These are phyloP conservation scores for Daldinia caldariorum DNA, from an alignment of 495 filamentous ascomycete genomes.

Conservation along the genomic window DNA sequence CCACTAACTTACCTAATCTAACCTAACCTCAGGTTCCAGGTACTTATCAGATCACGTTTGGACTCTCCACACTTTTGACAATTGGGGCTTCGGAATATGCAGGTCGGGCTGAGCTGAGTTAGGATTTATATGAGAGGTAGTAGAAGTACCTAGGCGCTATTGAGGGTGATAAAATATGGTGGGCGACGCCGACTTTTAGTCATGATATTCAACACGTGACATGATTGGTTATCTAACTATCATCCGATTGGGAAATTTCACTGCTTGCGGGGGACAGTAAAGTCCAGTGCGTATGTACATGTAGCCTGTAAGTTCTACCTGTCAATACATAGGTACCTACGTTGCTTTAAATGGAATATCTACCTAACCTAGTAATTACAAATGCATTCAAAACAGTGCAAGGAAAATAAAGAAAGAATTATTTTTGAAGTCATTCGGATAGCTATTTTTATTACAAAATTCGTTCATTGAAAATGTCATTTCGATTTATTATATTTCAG, in stretches of 20 bases:
- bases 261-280: conserved; percentile 22
- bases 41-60: conserved; percentile 18
- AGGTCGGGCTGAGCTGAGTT: conserved; percentile 17
- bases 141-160: too few relatives aligned
- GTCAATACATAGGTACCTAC: neutral
- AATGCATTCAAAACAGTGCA: neutral
- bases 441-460: neutral
- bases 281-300: too few relatives aligned
- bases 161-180: too few relatives aligned
- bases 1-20: conserved; percentile 9
- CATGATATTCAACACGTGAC: conserved; percentile 6
- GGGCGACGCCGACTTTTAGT: neutral
- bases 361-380: neutral
- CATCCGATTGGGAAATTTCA: conserved; percentile 29
- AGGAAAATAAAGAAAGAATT: neutral
- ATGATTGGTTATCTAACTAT: conserved; percentile 3
- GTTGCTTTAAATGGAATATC: too few relatives aligned
- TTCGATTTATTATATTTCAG: too few relatives aligned
- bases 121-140: neutral
- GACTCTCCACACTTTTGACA: conserved; percentile 28
- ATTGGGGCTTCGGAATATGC: conserved; percentile 20
- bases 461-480: neutral
- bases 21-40: neutral
- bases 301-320: too few relatives aligned
- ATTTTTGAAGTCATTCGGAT: neutral